phyloP scores from a whole-genome alignment of 192 early-diverging fungal species.

The Coemansia sp. region DNA sequence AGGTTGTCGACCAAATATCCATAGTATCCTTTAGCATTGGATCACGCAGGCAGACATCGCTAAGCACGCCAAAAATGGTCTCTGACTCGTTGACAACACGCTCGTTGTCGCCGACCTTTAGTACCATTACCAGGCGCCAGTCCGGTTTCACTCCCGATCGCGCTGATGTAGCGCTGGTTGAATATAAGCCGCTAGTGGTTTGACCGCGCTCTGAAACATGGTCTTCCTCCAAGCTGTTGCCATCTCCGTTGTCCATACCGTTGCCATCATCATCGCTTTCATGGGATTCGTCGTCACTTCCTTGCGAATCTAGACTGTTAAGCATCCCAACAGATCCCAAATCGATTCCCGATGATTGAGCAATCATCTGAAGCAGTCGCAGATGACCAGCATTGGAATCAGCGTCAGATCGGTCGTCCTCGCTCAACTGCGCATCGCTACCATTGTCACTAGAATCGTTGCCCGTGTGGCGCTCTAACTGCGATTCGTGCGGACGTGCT shows the following conservation, averaged over 20 bases:
- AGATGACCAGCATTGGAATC: conserved; percentile 10
- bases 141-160: conserved; percentile 1
- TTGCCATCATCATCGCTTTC: not conserved
- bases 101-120: conserved; percentile 16
- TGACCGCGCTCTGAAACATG: not conserved
- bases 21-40: conserved; percentile 14
- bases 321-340: conserved; percentile 26
- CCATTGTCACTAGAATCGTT: not conserved
- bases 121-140: conserved; percentile 23
- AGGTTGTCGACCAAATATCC: conserved; percentile 26
- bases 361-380: conserved; percentile 43
- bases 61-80: conserved; percentile 24
- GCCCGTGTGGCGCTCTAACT: conserved; percentile 5
- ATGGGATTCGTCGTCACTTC: conserved; percentile 8
- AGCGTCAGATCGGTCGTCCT: not conserved
- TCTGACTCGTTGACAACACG: conserved; percentile 15
- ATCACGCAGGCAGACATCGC: conserved; percentile 17
- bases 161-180: not conserved
- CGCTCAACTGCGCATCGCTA: not conserved
- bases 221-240: not conserved
- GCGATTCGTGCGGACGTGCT: conserved; percentile 12
- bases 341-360: conserved; percentile 39
- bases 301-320: conserved; percentile 21
- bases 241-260: conserved; percentile 9
- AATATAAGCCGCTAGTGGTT: conserved; percentile 11